These are phyloP conservation scores for Schizonepeta tenuifolia DNA, from an alignment of 257 asterid species.

Conservation along the genomic window DNA sequence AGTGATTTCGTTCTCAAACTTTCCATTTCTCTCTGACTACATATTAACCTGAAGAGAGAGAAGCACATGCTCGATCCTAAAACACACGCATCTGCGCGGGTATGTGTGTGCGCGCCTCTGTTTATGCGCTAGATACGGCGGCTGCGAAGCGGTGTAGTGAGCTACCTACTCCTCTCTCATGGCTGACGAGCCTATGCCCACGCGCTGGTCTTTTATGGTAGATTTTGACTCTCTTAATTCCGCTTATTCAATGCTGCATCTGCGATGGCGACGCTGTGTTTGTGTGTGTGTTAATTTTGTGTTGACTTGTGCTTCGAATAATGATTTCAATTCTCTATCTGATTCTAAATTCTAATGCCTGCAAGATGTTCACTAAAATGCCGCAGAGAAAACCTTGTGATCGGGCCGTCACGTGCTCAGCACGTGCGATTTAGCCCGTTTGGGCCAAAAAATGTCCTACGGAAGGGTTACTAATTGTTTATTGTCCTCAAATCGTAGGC, in stretches of 20 bases:
- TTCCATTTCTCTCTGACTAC: conserved; percentile 5
- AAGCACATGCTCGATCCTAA: conserved; percentile 40
- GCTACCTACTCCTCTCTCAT: conserved; percentile 31
- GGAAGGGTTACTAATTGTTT: no score
- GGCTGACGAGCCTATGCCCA: conserved; percentile 88
- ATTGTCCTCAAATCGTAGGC: no score
- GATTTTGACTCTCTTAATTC: conserved; percentile 5
- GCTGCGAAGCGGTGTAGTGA: not conserved
- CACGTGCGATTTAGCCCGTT: no score
- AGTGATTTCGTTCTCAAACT: not conserved
- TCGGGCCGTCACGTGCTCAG: no score
- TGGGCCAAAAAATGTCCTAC: no score
- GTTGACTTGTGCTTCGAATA: conserved; percentile 20
- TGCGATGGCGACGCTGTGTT: not conserved
- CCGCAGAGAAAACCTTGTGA: no score
- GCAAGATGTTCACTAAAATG: no score
- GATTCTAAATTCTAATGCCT: no score
- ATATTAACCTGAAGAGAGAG: not conserved
- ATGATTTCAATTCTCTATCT: no score
- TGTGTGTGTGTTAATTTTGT: not conserved
- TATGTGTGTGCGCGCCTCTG: conserved; percentile 32
- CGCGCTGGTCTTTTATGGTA: conserved; percentile 97
- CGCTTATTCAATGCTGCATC: conserved; percentile 25
- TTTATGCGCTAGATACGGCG: conserved; percentile 8
- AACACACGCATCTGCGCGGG: conserved; percentile 37